Conservation (phyloP, 805 yeast species). For the Candida schatavii region DNA sequence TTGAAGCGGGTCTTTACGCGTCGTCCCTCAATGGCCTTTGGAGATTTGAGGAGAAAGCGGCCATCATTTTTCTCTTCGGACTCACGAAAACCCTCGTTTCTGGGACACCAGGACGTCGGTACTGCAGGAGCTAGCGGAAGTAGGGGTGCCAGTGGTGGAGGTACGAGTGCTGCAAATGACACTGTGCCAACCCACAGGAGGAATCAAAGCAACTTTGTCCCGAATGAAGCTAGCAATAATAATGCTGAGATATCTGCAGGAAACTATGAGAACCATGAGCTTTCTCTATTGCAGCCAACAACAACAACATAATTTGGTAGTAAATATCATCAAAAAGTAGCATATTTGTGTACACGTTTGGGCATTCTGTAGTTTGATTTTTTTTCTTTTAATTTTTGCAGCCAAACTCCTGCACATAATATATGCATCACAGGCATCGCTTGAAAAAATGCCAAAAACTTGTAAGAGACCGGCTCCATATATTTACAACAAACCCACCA, state of each 20-base stretch:
- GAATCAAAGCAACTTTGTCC: neutral
- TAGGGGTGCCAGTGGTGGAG: too few relatives aligned
- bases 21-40: constrained; percentile 1
- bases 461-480: neutral
- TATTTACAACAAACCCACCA: neutral
- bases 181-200: too few relatives aligned
- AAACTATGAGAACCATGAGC: neutral
- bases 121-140: too few relatives aligned
- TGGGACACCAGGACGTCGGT: too few relatives aligned
- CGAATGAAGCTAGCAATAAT: neutral
- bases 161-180: too few relatives aligned
- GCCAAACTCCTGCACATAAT: too few relatives aligned
- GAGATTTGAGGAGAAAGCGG: neutral
- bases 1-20: constrained; percentile 3
- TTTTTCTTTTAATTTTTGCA: too few relatives aligned
- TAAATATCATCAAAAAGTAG: too few relatives aligned
- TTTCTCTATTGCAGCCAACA: neutral
- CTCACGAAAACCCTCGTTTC: neutral
- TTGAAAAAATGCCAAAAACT: too few relatives aligned
- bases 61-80: neutral
- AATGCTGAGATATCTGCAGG: neutral
- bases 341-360: too few relatives aligned
- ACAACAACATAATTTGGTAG: neutral
- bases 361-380: too few relatives aligned
- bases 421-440: too few relatives aligned